A percentile compares a stretch with the other conserved stretches of the same genome.
Evolutionary conservation across 1,284 basidiomycete species (phyloP).

Genomic region (Ceratobasidium sp.): DNA sequence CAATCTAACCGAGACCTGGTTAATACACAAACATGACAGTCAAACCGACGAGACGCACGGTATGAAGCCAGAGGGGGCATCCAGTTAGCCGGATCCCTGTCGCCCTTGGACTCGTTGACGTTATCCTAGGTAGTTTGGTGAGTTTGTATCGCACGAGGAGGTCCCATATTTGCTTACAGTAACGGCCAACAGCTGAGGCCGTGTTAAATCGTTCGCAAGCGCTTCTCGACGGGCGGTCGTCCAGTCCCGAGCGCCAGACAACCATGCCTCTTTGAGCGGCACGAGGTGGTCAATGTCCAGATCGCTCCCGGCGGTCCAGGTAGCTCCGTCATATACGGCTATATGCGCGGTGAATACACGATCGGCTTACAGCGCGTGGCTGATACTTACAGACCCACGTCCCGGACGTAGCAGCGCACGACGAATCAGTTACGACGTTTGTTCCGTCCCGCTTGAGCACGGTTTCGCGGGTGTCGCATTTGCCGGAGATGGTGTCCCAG

Average conservation of each 20-base stretch:
- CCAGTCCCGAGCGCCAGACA: constrained; percentile 65
- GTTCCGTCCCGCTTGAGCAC: constrained; percentile 67
- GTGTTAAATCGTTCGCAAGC: constrained; percentile 64
- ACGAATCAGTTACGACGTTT: constrained; percentile 24
- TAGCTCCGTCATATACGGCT: constrained; percentile 55
- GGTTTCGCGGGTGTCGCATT: constrained; percentile 65
- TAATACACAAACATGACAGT: constrained; percentile 55
- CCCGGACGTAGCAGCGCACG: constrained; percentile 13
- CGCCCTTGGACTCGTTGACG: constrained; percentile 58
- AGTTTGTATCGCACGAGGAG: neutral
- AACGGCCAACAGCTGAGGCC: constrained; percentile 64
- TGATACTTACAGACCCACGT: constrained; percentile 18
- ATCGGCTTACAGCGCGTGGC: neutral
- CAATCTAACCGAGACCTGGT: constrained; percentile 21
- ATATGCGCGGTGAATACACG: too few species aligned
- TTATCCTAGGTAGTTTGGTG: constrained; percentile 46
- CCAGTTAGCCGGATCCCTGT: constrained; percentile 61
- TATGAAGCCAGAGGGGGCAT: constrained; percentile 61
- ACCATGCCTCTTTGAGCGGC: constrained; percentile 58
- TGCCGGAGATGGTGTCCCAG: constrained; percentile 64
- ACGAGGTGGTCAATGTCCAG: constrained; percentile 58
- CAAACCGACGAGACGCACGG: constrained; percentile 57
- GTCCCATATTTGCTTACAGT: constrained; percentile 54
- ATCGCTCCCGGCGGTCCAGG: constrained; percentile 66
- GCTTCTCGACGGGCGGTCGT: constrained; percentile 61